These are phyloP conservation scores for Chlorella vulgaris DNA, from an alignment of 139 green algal genomes.

Conservation along the genomic window DNA sequence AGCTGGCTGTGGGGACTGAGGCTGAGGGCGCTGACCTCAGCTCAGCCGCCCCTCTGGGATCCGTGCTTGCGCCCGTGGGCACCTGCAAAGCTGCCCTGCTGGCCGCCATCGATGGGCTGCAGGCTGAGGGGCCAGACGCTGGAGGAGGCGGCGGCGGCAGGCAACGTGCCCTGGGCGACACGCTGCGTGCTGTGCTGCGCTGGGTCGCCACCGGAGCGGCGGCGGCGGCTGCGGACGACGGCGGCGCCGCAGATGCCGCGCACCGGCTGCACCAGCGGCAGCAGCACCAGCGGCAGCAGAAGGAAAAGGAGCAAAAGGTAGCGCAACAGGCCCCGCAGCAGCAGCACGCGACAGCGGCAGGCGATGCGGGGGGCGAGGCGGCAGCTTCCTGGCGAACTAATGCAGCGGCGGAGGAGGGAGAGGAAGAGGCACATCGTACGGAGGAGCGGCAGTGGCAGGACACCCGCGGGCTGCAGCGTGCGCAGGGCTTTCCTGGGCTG, in stretches of 20 bases:
- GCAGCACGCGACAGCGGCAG: not conserved
- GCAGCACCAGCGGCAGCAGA: not conserved
- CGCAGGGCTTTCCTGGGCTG: constrained; percentile 22
- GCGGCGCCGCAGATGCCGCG: too few relatives aligned
- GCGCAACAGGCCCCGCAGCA: not conserved
- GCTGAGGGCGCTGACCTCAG: too few relatives aligned
- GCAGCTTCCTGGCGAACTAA: too few relatives aligned
- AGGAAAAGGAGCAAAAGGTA: not conserved
- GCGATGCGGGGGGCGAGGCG: not conserved
- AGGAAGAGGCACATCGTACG: not conserved
- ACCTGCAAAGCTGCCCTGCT: constrained; percentile 52
- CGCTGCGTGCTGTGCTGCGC: constrained; percentile 27
- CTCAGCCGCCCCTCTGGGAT: constrained; percentile 73
- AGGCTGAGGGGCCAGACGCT: not conserved
- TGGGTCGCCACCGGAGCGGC: constrained; percentile 4
- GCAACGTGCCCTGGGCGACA: constrained; percentile 12
- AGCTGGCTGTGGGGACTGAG: not conserved
- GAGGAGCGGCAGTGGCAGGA: not conserved
- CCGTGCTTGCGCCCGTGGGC: constrained; percentile 74
- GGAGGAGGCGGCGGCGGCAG: not conserved
- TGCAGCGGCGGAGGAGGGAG: not conserved
- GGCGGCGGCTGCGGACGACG: not conserved
- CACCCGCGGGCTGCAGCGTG: not conserved
- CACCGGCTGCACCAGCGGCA: too few relatives aligned
- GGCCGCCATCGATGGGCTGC: not conserved